These are phyloP conservation scores for Rugiboletus extremiorientalis DNA, from an alignment of 1,284 basidiomycete species.

Conservation along the genomic window DNA sequence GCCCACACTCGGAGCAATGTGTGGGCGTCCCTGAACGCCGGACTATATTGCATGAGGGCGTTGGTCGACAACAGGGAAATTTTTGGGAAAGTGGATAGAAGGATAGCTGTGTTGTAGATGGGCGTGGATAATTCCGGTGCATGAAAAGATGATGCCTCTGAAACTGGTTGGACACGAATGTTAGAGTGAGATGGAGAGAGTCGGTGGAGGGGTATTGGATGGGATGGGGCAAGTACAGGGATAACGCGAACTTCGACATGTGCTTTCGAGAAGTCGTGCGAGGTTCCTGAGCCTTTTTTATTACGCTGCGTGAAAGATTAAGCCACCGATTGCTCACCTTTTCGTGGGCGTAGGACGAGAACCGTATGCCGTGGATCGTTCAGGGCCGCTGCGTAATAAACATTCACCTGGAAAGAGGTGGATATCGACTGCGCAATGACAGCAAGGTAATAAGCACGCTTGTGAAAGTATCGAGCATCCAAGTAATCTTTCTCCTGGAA, in stretches of 20 bases:
- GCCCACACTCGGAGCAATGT: conserved; percentile 89
- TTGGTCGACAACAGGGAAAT: conserved; percentile 72
- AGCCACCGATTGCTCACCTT: conserved; percentile 42
- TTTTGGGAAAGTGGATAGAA: conserved; percentile 66
- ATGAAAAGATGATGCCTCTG: not conserved
- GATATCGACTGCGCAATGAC: conserved; percentile 70
- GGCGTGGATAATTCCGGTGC: conserved; percentile 56
- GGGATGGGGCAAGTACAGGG: conserved; percentile 58
- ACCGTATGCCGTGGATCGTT: conserved; percentile 71
- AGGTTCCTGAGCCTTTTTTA: conserved; percentile 43
- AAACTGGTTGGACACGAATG: conserved; percentile 46
- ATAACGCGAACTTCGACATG: conserved; percentile 75
- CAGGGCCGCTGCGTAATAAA: conserved; percentile 58
- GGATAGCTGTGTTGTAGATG: conserved; percentile 77
- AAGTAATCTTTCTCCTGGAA: conserved; percentile 97
- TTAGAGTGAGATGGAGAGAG: conserved; percentile 80
- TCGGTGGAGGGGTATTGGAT: conserved; percentile 61
- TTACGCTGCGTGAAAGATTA: conserved; percentile 19
- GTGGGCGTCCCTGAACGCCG: conserved; percentile 75
- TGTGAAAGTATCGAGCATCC: conserved; percentile 90
- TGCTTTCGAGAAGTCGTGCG: conserved; percentile 67
- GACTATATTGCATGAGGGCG: conserved; percentile 56
- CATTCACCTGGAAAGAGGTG: conserved; percentile 50
- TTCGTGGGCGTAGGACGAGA: conserved; percentile 58
- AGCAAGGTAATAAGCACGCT: conserved; percentile 89